A percentile compares a stretch with the other conserved stretches of the same genome.
Conservation (phyloP, 164 flowering plant species). For the Kalanchoe fedtschenkoi region DNA sequence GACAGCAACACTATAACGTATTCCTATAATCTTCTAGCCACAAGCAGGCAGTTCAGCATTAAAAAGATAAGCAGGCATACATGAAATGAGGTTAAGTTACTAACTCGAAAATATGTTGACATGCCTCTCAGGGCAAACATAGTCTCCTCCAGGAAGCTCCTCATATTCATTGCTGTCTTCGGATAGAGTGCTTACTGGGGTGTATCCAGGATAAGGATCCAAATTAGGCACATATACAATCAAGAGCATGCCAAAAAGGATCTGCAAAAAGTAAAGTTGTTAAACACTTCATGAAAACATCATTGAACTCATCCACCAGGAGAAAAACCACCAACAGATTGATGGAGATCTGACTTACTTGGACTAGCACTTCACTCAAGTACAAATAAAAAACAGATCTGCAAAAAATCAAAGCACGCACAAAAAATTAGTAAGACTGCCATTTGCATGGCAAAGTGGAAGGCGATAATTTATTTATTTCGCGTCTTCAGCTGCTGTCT, state of each 20-base stretch:
- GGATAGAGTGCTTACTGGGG: constrained; percentile 38
- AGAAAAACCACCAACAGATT: not conserved
- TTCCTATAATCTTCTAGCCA: not conserved
- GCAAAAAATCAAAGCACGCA: constrained; percentile 18
- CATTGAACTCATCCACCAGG: not conserved
- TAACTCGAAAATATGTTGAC: constrained; percentile 70
- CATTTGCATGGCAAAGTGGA: not conserved
- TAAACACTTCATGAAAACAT: not conserved
- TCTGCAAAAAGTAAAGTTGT: constrained; percentile 29
- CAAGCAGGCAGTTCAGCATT: not conserved
- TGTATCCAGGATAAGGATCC: constrained; percentile 81
- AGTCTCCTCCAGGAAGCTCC: constrained; percentile 78
- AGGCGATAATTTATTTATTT: not conserved
- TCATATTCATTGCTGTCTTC: constrained; percentile 52
- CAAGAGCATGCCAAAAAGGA: constrained; percentile 58
- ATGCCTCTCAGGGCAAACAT: constrained; percentile 87
- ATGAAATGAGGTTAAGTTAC: constrained; percentile 14
- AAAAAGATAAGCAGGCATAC: not conserved
- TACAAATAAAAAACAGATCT: constrained; percentile 60
- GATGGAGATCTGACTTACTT: constrained; percentile 43
- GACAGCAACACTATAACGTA: not conserved
- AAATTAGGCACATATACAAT: constrained; percentile 61
- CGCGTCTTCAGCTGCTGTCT: not conserved
- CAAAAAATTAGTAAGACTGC: not conserved
- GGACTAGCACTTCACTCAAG: constrained; percentile 57